Base-by-base conservation (phyloP, 2,329 filamentous ascomycete genomes). In the Arachnomyces sp. region DNA sequence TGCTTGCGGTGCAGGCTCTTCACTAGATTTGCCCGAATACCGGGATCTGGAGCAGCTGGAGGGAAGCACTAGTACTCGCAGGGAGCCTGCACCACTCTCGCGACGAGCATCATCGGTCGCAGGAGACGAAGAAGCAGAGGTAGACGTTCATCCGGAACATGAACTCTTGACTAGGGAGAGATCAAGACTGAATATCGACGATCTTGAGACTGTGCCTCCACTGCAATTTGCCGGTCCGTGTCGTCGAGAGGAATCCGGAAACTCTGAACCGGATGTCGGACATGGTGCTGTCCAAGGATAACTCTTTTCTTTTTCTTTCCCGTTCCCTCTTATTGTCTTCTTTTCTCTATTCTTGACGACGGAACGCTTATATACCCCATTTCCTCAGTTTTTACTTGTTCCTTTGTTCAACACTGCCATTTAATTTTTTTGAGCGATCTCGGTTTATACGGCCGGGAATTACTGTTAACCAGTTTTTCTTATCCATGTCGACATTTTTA, bases 21-120 rank as follows among this genome's bases (percentile, higher is more conserved):
- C 61, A 2, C 51, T 68, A 2, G 47, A 57, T 2, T 49, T 62
- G 1, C 62, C 61, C 1, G 66, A 73, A 13, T 60, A 71, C 40
- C 61, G 65, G 28, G 68, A 72, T 33, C 52, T 74, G 28, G 70
- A 72, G 42, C 59, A 57, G 11, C 57, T 72, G 53, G 60, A 64
- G 2, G 60, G 52, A 30, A 14, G 7, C 12, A 13, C 15, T 42
- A 61, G 34, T 54, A 63, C 38, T 56, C 54, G 37, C 52, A 53
- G 40, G 59, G 57, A 12, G 55, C 54, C 14, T 49, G 51, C 40
- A 61, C 57, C 12, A 56, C 55, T 28, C 31, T 16, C n/a, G 4
- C 31, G 15, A 32, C 15, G 31, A 32, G 31, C n/a, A 5, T 32
- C 21, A 5, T 13, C 31, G 12, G 31, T 32, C 15, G 12, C 15